phyloP scores from a whole-genome alignment of 225 moss, liverwort and hornwort species.

The Anthoceros angustus region DNA sequence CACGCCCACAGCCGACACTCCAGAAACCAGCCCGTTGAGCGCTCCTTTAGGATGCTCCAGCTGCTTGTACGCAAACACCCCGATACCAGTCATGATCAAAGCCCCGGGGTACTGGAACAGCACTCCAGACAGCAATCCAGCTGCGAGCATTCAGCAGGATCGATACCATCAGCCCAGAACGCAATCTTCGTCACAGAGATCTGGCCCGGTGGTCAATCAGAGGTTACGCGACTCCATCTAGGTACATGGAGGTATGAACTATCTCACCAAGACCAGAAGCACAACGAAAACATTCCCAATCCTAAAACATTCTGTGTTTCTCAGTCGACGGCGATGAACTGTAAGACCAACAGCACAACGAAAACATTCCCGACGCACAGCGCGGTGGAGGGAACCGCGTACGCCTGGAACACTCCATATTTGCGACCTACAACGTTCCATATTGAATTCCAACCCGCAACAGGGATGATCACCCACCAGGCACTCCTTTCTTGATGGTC shows the following conservation, averaged over 20 bases:
- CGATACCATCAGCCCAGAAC: neutral
- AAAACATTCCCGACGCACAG: too few species aligned
- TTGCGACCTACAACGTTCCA: too few species aligned
- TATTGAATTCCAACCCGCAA: neutral
- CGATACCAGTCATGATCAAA: conserved; percentile 34
- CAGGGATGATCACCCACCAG: conserved; percentile 12
- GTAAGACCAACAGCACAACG: too few species aligned
- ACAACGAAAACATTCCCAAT: too few species aligned
- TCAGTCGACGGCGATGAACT: too few species aligned
- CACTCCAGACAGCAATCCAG: conserved; percentile 38
- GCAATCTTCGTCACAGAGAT: too few species aligned
- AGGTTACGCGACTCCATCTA: neutral
- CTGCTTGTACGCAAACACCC: conserved; percentile 42
- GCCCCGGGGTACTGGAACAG: conserved; percentile 52
- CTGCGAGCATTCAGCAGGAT: conserved; percentile 10
- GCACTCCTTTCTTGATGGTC: conserved; percentile 30
- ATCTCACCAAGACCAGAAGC: too few species aligned
- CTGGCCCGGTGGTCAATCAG: too few species aligned
- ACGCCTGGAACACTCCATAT: neutral
- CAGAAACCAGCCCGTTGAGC: conserved; percentile 37
- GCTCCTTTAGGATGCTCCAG: conserved; percentile 37
- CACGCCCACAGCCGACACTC: conserved; percentile 40
- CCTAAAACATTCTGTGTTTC: too few species aligned
- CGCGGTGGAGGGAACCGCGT: too few species aligned
- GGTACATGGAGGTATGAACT: too few species aligned